Evolutionary conservation across 352 stramenopile genomes (phyloP), one percentile per base, ranked within the genome.

Genomic region (Thalassiosira sp.): DNA sequence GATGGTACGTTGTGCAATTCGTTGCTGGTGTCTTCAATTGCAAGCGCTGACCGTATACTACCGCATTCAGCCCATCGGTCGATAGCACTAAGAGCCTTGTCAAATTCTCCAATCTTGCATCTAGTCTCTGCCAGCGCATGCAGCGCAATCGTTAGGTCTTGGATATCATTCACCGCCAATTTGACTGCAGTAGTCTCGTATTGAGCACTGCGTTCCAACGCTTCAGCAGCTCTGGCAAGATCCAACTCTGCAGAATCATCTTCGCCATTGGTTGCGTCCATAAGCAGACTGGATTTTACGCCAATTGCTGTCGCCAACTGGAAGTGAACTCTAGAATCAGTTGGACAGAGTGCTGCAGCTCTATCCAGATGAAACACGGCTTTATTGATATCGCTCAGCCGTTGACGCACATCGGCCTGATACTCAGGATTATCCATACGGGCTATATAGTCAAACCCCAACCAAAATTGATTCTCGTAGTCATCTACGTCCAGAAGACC

Each of bases 381-480:
- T 53, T 58, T 76, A 56, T 72, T 81, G 22, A 72, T 40, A 63
- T 76, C 59, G 60, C 64, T 81, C 6, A 76, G 42, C 35, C 65
- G 61, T 45, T 81, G 64, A 25, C 31, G 24, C 3, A 56, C 16
- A 40, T 72, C 64, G 10, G 56, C 57, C 10, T 60, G 15, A 63
- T 76, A 53, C 6, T 81, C 72, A 22, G 64, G 52, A 51, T 72
- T 64, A 28, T 73, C 54, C 3, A 67, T 57, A 16, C 66, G 58
- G 35, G 64, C 33, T 20, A 71, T 65, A 33, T 81, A 81, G 33
- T 81, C 51, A 64, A 76, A 81, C 5, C 72, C 72, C 13, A 81
- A 45, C 72, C 64, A 81, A n/a, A 81, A 40, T 28, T 81, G 72
- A 37, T 64, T 81, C 60, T 81, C 72, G 18, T 76, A 66, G 37